Conservation (phyloP, 2,329 filamentous ascomycete species). For the Pseudopyrenochaeta lycopersici region DNA sequence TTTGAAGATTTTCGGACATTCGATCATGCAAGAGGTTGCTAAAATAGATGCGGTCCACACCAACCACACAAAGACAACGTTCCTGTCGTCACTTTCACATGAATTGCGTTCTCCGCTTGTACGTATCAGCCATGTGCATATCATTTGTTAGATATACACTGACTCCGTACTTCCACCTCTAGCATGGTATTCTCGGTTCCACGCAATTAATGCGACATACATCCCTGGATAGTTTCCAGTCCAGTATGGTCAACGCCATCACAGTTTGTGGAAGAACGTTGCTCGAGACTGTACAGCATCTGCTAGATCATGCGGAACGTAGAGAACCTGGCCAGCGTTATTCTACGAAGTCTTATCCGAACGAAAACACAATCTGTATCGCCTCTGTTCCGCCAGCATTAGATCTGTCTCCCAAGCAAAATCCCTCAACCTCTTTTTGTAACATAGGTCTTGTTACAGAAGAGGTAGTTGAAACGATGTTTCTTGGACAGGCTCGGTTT, state of each 20-base stretch:
- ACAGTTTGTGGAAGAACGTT: slow-evolving; percentile 57
- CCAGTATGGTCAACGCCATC: slow-evolving; percentile 55
- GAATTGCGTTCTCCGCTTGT: slow-evolving; percentile 58
- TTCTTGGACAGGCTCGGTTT: slow-evolving; percentile 12
- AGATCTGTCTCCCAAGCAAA: slow-evolving; percentile 19
- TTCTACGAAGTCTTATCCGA: slow-evolving; percentile 41
- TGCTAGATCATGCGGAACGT: slow-evolving; percentile 27
- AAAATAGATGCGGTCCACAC: slow-evolving; percentile 52
- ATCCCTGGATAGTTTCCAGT: slow-evolving; percentile 47
- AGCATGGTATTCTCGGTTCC: slow-evolving; percentile 47
- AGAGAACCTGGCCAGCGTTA: slow-evolving; percentile 38
- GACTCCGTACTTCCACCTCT: background rate
- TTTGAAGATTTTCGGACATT: slow-evolving; percentile 46
- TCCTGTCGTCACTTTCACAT: slow-evolving; percentile 61
- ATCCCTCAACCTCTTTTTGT: slow-evolving; percentile 6
- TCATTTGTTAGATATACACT: background rate
- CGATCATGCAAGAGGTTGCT: slow-evolving; percentile 64
- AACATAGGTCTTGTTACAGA: slow-evolving; percentile 15
- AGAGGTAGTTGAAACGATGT: slow-evolving; percentile 19
- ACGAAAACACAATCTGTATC: slow-evolving; percentile 23
- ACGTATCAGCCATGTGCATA: background rate
- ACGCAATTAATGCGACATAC: slow-evolving; percentile 58
- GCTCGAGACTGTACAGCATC: slow-evolving; percentile 51
- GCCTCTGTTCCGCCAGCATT: slow-evolving; percentile 26
- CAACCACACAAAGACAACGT: slow-evolving; percentile 56